These are phyloP conservation scores for Fusarium praegraminearum DNA, from an alignment of 2,329 filamentous ascomycete species.

Conservation along the genomic window DNA sequence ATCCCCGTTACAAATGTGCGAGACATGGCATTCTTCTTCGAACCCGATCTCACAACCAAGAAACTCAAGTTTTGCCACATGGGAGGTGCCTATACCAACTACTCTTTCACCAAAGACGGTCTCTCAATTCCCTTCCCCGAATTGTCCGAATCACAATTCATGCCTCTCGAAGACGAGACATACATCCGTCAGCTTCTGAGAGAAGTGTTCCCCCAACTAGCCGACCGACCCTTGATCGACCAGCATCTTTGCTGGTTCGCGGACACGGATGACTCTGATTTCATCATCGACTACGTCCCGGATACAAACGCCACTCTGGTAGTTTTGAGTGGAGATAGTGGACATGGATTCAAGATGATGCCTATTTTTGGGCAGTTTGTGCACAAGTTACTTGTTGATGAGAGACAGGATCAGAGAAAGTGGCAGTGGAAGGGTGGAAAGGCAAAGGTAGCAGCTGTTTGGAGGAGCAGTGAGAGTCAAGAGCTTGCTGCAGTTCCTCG, in stretches of 20 bases:
- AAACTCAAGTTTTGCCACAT: slow-evolving; percentile 38
- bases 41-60: slow-evolving; percentile 26
- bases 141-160: slow-evolving; percentile 24
- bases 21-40: slow-evolving; percentile 32
- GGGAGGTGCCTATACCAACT: slow-evolving; percentile 33
- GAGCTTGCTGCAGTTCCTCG: slow-evolving; percentile 27
- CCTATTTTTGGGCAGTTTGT: slow-evolving; percentile 32
- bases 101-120: slow-evolving; percentile 29
- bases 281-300: slow-evolving; percentile 32
- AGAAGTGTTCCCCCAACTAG: slow-evolving; percentile 18
- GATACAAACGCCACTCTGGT: slow-evolving; percentile 23
- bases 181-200: slow-evolving; percentile 24
- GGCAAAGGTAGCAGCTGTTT: slow-evolving; percentile 21
- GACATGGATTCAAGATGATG: slow-evolving; percentile 34
- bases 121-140: slow-evolving; percentile 15
- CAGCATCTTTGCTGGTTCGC: slow-evolving; percentile 34
- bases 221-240: slow-evolving; percentile 22
- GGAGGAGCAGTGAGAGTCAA: slow-evolving; percentile 35
- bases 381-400: slow-evolving; percentile 16
- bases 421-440: slow-evolving; percentile 37
- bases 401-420: slow-evolving; percentile 17
- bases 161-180: slow-evolving; percentile 29
- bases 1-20: slow-evolving; percentile 34
- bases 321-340: slow-evolving; percentile 23
- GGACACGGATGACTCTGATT: slow-evolving; percentile 34